Base-by-base conservation (phyloP, 164 flowering plant genomes). In the Amborella trichopoda region DNA sequence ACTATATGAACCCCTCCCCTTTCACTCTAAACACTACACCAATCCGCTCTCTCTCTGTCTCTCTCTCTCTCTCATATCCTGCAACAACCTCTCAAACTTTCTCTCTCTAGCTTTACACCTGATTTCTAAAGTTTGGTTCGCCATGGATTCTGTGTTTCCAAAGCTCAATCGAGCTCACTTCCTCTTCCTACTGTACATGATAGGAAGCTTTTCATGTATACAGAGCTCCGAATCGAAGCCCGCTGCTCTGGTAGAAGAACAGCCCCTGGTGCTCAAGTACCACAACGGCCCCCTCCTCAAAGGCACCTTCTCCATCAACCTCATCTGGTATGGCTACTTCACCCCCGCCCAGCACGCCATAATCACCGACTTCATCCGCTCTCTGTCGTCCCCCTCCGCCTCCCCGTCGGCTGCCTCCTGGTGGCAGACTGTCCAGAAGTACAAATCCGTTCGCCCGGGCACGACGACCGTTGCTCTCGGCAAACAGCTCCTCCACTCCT, bases 211-310 rank as follows among this genome's bases (percentile, higher is more conserved):
- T n/a, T n/a, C n/a, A n/a, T n/a, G n/a, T 1, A 2, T 52, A 8
- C 2, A 49, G 6, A 65, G 60, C 13, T 36, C 61, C 9, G 28
- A 68, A 0, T 60, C 69, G n/a, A 68, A 48, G 33, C 69, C 65
- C 3, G 16, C 61, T 0, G 63, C 44, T 38, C 69, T 74, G 0
- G 79, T 69, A 1, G 24, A 70, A 32, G 46, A 74, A 14, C 72
- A 63, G n/a, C 75, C 76, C 0, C 55, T 75, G 1, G 28, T 65
- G 4, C 72, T 76, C 30, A 58, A 68, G n/a, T 76, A 83, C 65
- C 93, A 83, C 68, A 72, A 77, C 34, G 93, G 93, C 19, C 60
- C 55, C 0, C 76, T 83, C 13, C 74, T 83, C n/a, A 73, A 68
- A n/a, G 87, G 93, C 13, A 67, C 66, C 23, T 32, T 68, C 62